A percentile compares a stretch with the other conserved stretches of the same genome.
These are phyloP conservation scores for Candida golubevii DNA, from an alignment of 805 yeast species.

Conservation along the genomic window DNA sequence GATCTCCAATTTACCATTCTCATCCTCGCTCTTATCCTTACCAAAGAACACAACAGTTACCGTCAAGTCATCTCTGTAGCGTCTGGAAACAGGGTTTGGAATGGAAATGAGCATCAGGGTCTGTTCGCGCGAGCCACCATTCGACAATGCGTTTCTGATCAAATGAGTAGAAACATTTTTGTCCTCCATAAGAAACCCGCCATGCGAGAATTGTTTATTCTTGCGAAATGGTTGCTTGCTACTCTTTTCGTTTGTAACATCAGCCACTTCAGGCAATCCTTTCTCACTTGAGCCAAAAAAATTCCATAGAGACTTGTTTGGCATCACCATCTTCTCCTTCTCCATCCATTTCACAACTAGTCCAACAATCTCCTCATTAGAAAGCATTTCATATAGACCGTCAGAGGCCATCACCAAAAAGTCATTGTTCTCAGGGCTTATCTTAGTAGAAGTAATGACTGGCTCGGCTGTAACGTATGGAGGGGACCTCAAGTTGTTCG, in stretches of 20 bases:
- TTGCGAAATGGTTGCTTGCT: constrained; percentile 76
- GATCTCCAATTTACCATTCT: constrained; percentile 49
- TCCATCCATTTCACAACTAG: constrained; percentile 94
- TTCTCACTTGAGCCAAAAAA: constrained; percentile 38
- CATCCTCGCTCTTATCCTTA: constrained; percentile 40
- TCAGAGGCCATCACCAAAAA: constrained; percentile 92
- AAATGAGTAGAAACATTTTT: constrained; percentile 88
- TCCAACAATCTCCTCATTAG: constrained; percentile 89
- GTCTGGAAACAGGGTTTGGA: constrained; percentile 86
- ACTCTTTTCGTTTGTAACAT: constrained; percentile 53
- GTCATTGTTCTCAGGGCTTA: constrained; percentile 67
- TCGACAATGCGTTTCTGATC: constrained; percentile 84
- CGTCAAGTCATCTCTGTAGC: constrained; percentile 92
- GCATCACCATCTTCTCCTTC: constrained; percentile 56
- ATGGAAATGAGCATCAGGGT: constrained; percentile 84
- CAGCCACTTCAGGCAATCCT: constrained; percentile 59
- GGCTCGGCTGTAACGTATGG: constrained; percentile 99
- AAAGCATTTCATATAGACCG: constrained; percentile 86
- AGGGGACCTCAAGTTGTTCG: constrained; percentile 74
- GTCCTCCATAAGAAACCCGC: constrained; percentile 66
- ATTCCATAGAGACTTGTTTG: constrained; percentile 46
- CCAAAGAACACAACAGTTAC: constrained; percentile 96
- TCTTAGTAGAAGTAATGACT: constrained; percentile 75
- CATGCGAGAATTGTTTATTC: constrained; percentile 24
- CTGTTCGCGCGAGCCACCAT: constrained; percentile 84